Conservation (phyloP, 1,284 basidiomycete genomes). For the Moniliella sp. region DNA sequence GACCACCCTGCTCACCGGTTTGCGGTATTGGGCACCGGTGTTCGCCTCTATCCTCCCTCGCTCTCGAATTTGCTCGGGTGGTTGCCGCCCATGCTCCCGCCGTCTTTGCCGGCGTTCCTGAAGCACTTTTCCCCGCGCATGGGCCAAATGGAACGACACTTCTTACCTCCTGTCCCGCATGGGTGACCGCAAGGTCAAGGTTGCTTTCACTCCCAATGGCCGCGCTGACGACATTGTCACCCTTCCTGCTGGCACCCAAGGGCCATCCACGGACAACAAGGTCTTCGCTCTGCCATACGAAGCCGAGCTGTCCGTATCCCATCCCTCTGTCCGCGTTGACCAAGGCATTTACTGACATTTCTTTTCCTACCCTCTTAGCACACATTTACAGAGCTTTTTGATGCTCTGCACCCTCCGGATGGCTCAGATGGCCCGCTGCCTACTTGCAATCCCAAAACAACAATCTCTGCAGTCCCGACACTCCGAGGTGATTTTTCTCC, state of each 20-base stretch:
- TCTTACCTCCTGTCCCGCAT: constrained; percentile 9
- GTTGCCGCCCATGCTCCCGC: constrained; percentile 7
- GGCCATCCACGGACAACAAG: not conserved
- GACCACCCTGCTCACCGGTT: not conserved
- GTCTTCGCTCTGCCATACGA: constrained; percentile 22
- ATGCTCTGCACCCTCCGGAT: constrained; percentile 2
- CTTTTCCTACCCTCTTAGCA: no score
- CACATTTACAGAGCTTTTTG: constrained; percentile 7
- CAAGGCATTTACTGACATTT: no score
- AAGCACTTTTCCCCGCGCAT: constrained; percentile 2
- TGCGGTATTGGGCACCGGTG: not conserved
- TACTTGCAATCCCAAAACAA: constrained; percentile 25
- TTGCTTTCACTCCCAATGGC: constrained; percentile 21
- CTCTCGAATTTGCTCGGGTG: not conserved
- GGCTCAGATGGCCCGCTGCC: constrained; percentile 2
- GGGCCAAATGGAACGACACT: constrained; percentile 10
- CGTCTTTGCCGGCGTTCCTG: constrained; percentile 7
- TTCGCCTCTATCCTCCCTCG: not conserved
- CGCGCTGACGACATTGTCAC: constrained; percentile 15
- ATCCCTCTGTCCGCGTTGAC: no score
- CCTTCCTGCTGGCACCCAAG: constrained; percentile 4
- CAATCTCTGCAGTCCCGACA: constrained; percentile 4
- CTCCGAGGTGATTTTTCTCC: constrained; percentile 13
- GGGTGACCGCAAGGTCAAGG: constrained; percentile 8
- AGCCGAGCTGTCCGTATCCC: no score